phyloP scores from a whole-genome alignment of 23 red algal genomes.

The Chondrus crispus region DNA sequence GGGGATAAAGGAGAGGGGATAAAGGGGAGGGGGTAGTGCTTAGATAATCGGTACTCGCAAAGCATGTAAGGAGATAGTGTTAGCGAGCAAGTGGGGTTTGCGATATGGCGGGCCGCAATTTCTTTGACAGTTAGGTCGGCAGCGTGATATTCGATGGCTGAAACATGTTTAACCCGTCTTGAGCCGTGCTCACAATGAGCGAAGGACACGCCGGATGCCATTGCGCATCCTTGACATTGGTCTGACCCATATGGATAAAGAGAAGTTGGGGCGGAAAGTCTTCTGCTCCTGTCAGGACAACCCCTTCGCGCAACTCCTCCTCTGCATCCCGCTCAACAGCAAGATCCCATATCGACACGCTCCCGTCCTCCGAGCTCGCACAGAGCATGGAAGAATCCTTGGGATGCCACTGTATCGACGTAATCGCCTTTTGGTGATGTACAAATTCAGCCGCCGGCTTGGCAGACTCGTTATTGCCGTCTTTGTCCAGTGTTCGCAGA shows the following conservation, averaged over 20 bases:
- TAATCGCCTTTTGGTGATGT: slow-evolving; percentile 76
- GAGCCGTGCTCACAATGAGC: slow-evolving; percentile 45
- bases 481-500: slow-evolving; percentile 52
- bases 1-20: too few species aligned
- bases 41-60: too few species aligned
- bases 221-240: slow-evolving; percentile 83
- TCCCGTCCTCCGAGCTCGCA: slow-evolving; percentile 67
- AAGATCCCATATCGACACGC: slow-evolving; percentile 90
- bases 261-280: slow-evolving; percentile 89
- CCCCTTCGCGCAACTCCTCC: slow-evolving; percentile 72
- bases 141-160: slow-evolving; percentile 52
- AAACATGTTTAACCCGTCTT: slow-evolving; percentile 69
- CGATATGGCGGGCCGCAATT: too few species aligned
- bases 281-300: slow-evolving; percentile 60
- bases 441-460: slow-evolving; percentile 66
- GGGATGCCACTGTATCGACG: slow-evolving; percentile 84
- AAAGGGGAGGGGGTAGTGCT: too few species aligned
- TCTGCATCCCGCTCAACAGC: slow-evolving; percentile 84
- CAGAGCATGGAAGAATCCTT: slow-evolving; percentile 69
- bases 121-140: too few species aligned
- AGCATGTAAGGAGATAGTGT: too few species aligned
- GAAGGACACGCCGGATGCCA: slow-evolving; percentile 73
- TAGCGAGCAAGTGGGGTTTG: too few species aligned
- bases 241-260: slow-evolving; percentile 90
- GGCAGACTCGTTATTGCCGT: background rate